phyloP scores from a whole-genome alignment of 768 basidiomycete genomes.

The Suillus lakei region DNA sequence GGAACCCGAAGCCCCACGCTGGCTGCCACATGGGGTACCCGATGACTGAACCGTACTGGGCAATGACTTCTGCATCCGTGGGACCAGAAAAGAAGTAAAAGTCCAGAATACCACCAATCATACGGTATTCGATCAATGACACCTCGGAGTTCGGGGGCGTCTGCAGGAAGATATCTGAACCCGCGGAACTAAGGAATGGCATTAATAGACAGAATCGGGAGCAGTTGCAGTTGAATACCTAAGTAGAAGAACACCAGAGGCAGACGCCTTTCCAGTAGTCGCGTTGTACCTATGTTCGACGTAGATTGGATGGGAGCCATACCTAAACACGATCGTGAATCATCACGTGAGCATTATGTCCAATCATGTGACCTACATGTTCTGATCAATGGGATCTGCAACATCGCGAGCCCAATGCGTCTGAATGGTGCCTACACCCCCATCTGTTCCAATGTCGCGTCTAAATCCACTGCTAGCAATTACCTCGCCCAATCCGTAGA shows the following conservation, averaged over 20 bases:
- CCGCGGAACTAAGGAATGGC: constrained; percentile 53
- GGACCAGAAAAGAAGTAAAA: constrained; percentile 78
- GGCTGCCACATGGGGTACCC: constrained; percentile 77
- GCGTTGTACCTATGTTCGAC: constrained; percentile 72
- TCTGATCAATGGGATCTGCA: constrained; percentile 67
- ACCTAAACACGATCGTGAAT: constrained; percentile 41
- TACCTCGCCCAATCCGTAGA: constrained; percentile 81
- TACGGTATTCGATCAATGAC: constrained; percentile 73
- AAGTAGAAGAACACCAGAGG: constrained; percentile 80
- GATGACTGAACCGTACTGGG: constrained; percentile 71
- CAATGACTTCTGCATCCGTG: constrained; percentile 55
- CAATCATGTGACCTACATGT: constrained; percentile 49
- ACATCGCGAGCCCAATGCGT: constrained; percentile 70
- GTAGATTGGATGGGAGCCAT: constrained; percentile 76
- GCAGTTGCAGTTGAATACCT: constrained; percentile 44
- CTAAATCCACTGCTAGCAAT: constrained; percentile 72
- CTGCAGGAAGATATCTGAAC: constrained; percentile 70
- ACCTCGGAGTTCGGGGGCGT: constrained; percentile 58
- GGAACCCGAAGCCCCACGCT: constrained; percentile 79
- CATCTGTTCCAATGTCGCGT: constrained; percentile 57
- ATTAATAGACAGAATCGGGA: constrained; percentile 2
- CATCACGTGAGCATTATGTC: neutral
- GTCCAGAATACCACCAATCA: constrained; percentile 76
- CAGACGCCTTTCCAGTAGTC: constrained; percentile 52
- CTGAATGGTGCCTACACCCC: constrained; percentile 60